Conservation (phyloP, 2,329 filamentous ascomycete genomes). For the Beauveria varroae region DNA sequence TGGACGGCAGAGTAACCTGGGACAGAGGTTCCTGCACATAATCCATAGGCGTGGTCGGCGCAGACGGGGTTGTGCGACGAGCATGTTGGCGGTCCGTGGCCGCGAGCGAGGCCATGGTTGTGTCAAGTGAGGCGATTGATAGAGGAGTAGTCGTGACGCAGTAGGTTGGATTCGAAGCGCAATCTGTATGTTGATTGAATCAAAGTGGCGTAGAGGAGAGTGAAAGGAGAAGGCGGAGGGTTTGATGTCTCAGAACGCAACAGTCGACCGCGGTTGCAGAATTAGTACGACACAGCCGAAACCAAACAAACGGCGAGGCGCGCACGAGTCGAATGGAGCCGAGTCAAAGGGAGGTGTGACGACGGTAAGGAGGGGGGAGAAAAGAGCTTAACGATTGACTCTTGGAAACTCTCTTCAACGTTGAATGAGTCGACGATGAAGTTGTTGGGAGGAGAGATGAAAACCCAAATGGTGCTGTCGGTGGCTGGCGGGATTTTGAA, state of each 20-base stretch:
- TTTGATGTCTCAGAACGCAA: conserved; percentile 5
- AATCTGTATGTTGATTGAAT: not conserved
- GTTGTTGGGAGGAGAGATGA: not conserved
- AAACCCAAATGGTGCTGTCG: not conserved
- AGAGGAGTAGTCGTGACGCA: not conserved
- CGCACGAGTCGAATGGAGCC: not conserved
- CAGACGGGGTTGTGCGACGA: not conserved
- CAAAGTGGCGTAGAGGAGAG: not conserved
- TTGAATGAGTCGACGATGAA: not conserved
- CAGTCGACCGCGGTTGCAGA: not conserved
- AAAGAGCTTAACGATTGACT: not conserved
- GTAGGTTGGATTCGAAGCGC: not conserved
- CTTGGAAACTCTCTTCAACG: not conserved
- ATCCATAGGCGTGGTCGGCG: conserved; percentile 8
- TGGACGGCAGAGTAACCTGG: conserved; percentile 49
- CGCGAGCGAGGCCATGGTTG: conserved; percentile 3
- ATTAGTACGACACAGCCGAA: not conserved
- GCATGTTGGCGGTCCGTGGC: not conserved
- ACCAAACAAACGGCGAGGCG: not conserved
- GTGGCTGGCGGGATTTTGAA: not conserved
- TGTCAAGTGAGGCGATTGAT: not conserved
- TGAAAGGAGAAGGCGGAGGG: not conserved
- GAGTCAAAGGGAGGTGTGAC: not conserved
- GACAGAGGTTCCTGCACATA: conserved; percentile 22
- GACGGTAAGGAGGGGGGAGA: not conserved